Evolutionary conservation across 345 rosid species (phyloP).

Genomic region (Lepidium africanum): DNA sequence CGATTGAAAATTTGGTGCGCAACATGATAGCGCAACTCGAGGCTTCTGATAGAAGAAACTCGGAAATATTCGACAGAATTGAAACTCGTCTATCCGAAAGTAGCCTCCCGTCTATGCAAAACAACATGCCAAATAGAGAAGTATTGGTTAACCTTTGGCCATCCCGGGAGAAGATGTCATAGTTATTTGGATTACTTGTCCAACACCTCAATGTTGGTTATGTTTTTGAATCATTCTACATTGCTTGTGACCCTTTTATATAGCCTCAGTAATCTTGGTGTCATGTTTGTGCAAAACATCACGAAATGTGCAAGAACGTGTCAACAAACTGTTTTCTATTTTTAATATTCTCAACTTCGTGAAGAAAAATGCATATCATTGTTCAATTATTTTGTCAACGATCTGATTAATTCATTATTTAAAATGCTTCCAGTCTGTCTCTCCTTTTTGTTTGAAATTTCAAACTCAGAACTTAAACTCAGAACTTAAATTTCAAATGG

Average conservation of each 20-base stretch:
- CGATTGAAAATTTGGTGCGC: no score
- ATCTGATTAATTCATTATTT: background rate
- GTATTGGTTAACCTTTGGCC: no score
- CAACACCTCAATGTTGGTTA: background rate
- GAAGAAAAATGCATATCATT: constrained; percentile 21
- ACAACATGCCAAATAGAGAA: no score
- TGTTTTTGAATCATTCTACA: background rate
- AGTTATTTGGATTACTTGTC: background rate
- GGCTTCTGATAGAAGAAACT: no score
- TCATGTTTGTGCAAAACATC: constrained; percentile 13
- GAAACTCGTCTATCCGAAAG: no score
- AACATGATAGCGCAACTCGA: no score
- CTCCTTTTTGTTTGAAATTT: background rate
- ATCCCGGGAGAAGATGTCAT: constrained; percentile 24
- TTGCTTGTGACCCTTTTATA: background rate
- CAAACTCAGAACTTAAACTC: background rate
- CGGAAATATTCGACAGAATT: no score
- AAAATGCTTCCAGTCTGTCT: background rate
- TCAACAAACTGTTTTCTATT: constrained; percentile 6
- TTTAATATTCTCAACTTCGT: background rate
- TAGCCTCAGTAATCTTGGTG: constrained; percentile 8
- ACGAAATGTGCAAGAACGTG: constrained; percentile 22
- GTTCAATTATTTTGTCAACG: constrained; percentile 20
- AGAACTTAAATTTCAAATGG: no score
- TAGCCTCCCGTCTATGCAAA: no score